A percentile compares a stretch with the other conserved stretches of the same genome.
These are phyloP conservation scores for Herpotrichia juniperi DNA, from an alignment of 2,329 filamentous ascomycete genomes.

Conservation along the genomic window DNA sequence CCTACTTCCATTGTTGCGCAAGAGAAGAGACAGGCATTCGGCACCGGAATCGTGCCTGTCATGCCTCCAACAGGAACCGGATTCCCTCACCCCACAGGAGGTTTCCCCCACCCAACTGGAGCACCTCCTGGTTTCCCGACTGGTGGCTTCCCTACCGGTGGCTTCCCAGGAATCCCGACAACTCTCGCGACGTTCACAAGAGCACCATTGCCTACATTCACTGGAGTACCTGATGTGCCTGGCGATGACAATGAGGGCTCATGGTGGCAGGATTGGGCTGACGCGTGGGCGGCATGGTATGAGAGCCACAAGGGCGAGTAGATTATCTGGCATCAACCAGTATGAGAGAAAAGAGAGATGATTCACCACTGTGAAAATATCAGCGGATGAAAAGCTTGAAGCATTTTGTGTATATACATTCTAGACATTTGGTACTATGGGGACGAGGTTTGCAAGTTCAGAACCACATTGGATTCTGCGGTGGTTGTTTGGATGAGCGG, in stretches of 20 bases:
- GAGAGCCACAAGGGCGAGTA: not conserved
- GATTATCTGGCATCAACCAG: too few species aligned
- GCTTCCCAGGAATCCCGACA: not conserved
- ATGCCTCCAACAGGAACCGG: not conserved
- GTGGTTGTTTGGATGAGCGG: not conserved
- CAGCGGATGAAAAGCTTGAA: not conserved
- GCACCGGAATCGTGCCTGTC: not conserved
- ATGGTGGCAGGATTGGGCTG: not conserved
- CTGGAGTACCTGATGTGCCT: not conserved
- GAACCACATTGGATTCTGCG: not conserved
- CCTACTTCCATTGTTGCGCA: not conserved
- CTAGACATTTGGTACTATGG: too few species aligned
- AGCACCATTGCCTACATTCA: not conserved
- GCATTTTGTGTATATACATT: not conserved
- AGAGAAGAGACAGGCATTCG: not conserved
- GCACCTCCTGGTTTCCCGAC: not conserved
- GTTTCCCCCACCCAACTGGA: not conserved
- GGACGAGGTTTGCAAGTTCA: too few species aligned
- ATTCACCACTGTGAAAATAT: not conserved
- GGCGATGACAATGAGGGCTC: not conserved
- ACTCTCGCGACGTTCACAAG: not conserved
- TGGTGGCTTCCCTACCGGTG: conserved; percentile 5
- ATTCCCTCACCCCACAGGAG: conserved; percentile 1
- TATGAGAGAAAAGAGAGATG: too few species aligned
- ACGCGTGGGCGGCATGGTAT: not conserved